Base-by-base conservation (phyloP, 768 basidiomycete species). In the Psilocybe tampanensis region DNA sequence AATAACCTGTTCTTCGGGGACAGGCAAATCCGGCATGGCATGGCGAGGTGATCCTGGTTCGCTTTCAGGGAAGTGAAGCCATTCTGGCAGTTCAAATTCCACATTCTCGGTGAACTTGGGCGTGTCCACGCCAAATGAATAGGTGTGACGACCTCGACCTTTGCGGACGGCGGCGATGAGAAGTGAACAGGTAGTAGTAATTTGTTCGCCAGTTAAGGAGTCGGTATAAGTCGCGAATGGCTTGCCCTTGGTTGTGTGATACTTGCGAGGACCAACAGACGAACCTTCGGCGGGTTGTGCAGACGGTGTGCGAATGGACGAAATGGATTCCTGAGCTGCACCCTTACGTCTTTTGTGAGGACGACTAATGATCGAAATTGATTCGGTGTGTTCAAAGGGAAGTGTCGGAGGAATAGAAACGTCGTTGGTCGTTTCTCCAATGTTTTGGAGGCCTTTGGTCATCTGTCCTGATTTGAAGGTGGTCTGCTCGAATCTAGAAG, bases 81-180 rank as follows among this genome's bases (percentile, higher is more conserved):
- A 88, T 18, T 69, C 58, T 0, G 89, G 88, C 34, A 86, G 69
- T 61, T 80, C 76, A 62, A 81, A 90, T 42, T 88, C 86, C 11
- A 36, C 34, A 3, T 15, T 13, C 4, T 59, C 55, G 39, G 49
- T 52, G 33, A 62, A 61, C 13, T 54, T 32, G 34, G 61, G 57
- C 3, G 55, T 54, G 12, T 50, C 32, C 17, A 52, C 54, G 0
- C 89, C 88, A 64, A 89, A 90, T 8, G 86, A 84, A 15, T 75
- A 78, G 41, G 80, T 70, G 59, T 82, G 78, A 76, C 11, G 82
- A 78, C 74, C 13, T 76, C 78, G 42, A 36, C 74, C 71, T 69
- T 47, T 78, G 23, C 84, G 82, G 23, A 78, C 64, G 5, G 86
- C 86, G 50, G 82, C 75, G 24, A 79, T 75, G 70, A 86, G 70